These are phyloP conservation scores for Leccinum ochraceum DNA, from an alignment of 768 basidiomycete species.

Conservation along the genomic window DNA sequence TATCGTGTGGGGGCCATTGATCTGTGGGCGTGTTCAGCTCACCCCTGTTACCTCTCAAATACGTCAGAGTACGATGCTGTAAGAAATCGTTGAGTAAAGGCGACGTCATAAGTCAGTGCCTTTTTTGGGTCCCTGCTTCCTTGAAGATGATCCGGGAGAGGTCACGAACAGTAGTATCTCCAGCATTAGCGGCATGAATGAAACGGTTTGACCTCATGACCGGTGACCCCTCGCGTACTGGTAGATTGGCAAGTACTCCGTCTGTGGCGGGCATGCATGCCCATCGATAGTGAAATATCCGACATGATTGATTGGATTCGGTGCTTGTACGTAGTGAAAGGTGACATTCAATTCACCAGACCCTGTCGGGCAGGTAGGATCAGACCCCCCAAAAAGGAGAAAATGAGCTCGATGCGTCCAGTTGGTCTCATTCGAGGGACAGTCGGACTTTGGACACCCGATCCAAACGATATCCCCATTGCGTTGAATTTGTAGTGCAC, in stretches of 20 bases:
- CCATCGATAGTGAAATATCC: slow-evolving; percentile 4
- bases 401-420: not conserved
- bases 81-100: not conserved
- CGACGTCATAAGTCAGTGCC: not conserved
- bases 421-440: not conserved
- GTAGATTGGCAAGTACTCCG: not conserved
- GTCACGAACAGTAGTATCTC: not conserved
- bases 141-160: not conserved
- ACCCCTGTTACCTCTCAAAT: not conserved
- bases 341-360: not conserved
- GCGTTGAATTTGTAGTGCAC: not conserved
- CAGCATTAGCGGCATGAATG: not conserved
- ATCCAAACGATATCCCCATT: not conserved
- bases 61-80: not conserved
- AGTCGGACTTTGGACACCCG: not conserved
- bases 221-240: not conserved
- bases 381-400: not conserved
- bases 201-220: not conserved
- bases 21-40: not conserved
- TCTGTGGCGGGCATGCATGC: slow-evolving; percentile 4
- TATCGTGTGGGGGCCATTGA: not conserved
- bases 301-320: not conserved
- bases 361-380: not conserved
- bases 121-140: not conserved
- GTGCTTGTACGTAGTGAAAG: not conserved